Base-by-base conservation (phyloP, 495 filamentous ascomycete species). In the Chaetomium cochliodes region DNA sequence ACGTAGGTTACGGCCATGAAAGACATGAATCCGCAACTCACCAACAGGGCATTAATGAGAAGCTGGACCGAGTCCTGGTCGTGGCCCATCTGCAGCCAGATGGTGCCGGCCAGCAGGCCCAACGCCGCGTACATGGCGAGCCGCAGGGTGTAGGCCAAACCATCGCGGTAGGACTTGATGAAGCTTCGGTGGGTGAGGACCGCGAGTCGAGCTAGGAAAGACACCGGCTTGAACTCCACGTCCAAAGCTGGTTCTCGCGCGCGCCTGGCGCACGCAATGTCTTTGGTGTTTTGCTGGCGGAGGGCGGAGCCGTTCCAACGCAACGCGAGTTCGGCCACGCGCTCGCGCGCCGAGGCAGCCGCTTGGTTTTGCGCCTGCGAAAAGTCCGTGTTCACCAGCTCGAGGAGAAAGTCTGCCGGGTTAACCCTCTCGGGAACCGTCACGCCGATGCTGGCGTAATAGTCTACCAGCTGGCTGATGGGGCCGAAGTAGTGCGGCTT, bases 331-430 rank as follows among this genome's bases (percentile, higher is more conserved):
- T 54, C 28, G 18, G 51, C 25, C 51, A 54, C 49, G 13, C 49
- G 49, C 49, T 52, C 49, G 49, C 23, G 49, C 49, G 26, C 49
- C 9, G 49, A 26, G 22, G 23, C 49, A 16, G 22, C 49, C 22
- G 20, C 23, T 25, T 52, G 6, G 23, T 54, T 16, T 11, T 33
- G 25, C 5, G 8, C 51, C 16, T 33, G 25, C 5, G 8, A 25
- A n/a, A 54, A 54, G 51, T 54, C 51, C 1, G 51, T 54, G 13
- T 33, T 54, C 15, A 54, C 28, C 25, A 54, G 18, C 26, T 54
- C 51, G 26, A 54, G 51, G 5, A 54, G 30, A 18, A 54, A 54
- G 2, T 54, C 51, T 1, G 51, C 51, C 13, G 51, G 28, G 13
- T 54, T 54, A 2, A 26, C 28, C 13, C 28, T 15, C n/a, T 30